phyloP scores from a whole-genome alignment of 768 basidiomycete genomes.

The Rhizopogon vesiculosus region DNA sequence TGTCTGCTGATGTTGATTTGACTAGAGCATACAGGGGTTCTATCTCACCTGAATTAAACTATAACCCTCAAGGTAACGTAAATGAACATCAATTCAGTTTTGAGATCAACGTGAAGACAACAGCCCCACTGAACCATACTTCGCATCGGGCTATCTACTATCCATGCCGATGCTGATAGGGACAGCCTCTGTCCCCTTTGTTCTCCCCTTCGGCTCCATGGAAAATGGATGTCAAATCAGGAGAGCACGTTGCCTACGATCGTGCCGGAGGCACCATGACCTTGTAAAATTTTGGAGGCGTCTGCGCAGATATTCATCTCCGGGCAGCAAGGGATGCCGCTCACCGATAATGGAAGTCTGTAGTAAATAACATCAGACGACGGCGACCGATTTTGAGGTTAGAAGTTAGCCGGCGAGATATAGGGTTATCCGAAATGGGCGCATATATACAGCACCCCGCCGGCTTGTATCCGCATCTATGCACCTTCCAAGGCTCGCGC shows the following conservation, averaged over 20 bases:
- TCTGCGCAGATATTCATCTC: not conserved
- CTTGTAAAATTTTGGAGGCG: not conserved
- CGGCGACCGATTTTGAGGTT: not conserved
- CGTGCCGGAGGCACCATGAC: not conserved
- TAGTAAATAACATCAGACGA: not conserved
- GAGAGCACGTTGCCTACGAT: not conserved
- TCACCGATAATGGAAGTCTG: not conserved
- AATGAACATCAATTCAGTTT: not conserved
- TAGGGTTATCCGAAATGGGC: not conserved
- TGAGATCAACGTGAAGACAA: not conserved
- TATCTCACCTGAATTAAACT: too few species aligned
- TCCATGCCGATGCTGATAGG: not conserved
- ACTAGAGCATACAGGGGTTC: not conserved
- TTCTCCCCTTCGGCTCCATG: not conserved
- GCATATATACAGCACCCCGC: not conserved
- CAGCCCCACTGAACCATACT: not conserved
- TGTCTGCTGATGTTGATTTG: not conserved
- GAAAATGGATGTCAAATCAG: not conserved
- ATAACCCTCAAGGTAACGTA: too few species aligned
- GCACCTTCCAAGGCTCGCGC: not conserved
- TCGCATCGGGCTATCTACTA: not conserved
- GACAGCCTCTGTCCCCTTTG: not conserved
- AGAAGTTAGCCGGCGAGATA: not conserved
- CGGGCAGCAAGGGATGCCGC: not conserved
- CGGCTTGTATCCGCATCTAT: not conserved